Evolutionary conservation across 2,329 filamentous ascomycete species (phyloP).

Genomic region (Fusarium albosuccineum): DNA sequence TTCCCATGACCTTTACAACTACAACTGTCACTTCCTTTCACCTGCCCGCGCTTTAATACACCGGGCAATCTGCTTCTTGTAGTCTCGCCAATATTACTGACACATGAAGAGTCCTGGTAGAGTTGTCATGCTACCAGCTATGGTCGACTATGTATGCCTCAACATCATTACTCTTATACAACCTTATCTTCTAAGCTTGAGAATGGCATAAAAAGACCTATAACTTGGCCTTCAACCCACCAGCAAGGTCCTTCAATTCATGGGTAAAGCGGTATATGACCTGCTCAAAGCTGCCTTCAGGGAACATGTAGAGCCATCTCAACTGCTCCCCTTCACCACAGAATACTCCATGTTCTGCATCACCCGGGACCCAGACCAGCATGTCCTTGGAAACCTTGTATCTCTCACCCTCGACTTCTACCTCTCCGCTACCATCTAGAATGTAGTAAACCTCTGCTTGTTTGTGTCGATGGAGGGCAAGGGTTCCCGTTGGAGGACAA

Average conservation of each 20-base stretch:
- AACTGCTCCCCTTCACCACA: slow-evolving; percentile 27
- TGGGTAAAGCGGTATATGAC: slow-evolving; percentile 41
- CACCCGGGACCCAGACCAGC: slow-evolving; percentile 42
- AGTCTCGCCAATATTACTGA: no score
- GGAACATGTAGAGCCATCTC: slow-evolving; percentile 43
- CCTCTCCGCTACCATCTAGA: slow-evolving; percentile 36
- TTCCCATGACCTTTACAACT: no score
- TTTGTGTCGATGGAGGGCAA: slow-evolving; percentile 44
- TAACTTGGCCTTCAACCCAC: slow-evolving; percentile 18
- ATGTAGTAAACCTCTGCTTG: slow-evolving; percentile 47
- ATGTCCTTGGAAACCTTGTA: slow-evolving; percentile 29
- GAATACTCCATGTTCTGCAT: slow-evolving; percentile 44
- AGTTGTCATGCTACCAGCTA: no score
- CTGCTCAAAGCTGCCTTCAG: slow-evolving; percentile 41
- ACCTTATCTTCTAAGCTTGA: no score
- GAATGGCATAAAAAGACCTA: not conserved
- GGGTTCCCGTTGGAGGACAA: slow-evolving; percentile 37
- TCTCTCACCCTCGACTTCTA: slow-evolving; percentile 38
- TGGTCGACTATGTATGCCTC: no score
- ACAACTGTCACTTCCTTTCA: no score
- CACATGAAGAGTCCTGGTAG: no score
- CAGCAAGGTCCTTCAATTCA: slow-evolving; percentile 14
- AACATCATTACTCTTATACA: no score
- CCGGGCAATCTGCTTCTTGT: no score
- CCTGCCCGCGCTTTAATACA: no score